Evolutionary conservation across 331 rosid genomes (phyloP).

Genomic region (Cucumis variabilis): DNA sequence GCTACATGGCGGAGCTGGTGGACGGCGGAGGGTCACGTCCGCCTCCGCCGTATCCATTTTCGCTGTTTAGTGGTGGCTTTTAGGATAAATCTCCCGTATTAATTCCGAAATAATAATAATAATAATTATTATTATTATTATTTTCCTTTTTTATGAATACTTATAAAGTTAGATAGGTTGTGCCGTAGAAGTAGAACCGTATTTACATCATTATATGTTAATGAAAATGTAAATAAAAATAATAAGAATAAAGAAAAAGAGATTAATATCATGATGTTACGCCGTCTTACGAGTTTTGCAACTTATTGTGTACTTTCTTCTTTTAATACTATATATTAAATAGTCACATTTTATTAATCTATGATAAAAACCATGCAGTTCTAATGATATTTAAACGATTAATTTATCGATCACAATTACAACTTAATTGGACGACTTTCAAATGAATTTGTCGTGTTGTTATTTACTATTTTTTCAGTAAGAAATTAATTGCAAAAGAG

Average conservation of each 20-base stretch:
- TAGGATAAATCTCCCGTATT: not conserved
- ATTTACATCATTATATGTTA: not conserved
- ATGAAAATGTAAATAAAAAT: not conserved
- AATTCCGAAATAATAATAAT: not conserved
- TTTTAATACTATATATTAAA: no score
- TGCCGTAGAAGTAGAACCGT: not conserved
- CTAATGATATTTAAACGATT: no score
- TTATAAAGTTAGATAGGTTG: not conserved
- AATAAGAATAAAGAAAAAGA: not conserved
- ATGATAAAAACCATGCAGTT: no score
- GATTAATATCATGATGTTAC: not conserved
- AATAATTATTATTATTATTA: not conserved
- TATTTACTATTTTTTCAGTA: no score
- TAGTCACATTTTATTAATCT: no score
- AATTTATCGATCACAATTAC: no score
- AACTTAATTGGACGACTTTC: no score
- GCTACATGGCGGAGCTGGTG: constrained; percentile 52
- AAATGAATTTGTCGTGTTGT: no score
- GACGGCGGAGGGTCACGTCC: constrained; percentile 50
- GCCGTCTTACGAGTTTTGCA: not conserved
- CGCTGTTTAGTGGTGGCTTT: constrained; percentile 67
- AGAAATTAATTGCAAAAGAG: no score
- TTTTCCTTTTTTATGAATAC: not conserved
- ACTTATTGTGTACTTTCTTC: not conserved
- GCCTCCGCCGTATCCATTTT: constrained; percentile 91